Conservation (phyloP, 805 yeast species). For the Kuraishia molischiana region DNA sequence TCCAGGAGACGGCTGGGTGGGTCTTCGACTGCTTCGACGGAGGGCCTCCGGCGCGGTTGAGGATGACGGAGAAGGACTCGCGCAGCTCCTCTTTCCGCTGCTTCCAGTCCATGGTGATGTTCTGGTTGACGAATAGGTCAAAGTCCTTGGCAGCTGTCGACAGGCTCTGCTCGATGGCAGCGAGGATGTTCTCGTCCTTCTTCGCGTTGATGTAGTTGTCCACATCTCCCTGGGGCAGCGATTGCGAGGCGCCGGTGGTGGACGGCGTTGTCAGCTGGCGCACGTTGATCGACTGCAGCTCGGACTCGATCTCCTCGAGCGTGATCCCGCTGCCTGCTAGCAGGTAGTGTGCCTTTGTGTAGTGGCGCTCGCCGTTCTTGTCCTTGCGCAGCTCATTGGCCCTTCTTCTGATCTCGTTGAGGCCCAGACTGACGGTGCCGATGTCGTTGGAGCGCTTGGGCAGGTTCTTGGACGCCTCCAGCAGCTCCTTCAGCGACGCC, state of each 20-base stretch:
- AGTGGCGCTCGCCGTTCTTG: constrained; percentile 25
- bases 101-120: constrained; percentile 77
- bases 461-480: constrained; percentile 68
- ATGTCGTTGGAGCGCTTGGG: constrained; percentile 58
- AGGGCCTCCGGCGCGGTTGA: constrained; percentile 16
- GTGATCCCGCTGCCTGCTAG: constrained; percentile 84
- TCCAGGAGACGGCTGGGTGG: neutral
- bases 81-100: constrained; percentile 65
- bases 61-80: constrained; percentile 54
- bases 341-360: constrained; percentile 76
- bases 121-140: constrained; percentile 64
- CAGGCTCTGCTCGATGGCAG: constrained; percentile 76
- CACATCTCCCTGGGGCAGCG: constrained; percentile 26
- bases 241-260: neutral
- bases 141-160: constrained; percentile 72
- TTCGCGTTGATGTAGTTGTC: constrained; percentile 57
- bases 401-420: constrained; percentile 66
- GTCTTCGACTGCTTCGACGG: neutral
- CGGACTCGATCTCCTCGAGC: constrained; percentile 70
- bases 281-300: constrained; percentile 32
- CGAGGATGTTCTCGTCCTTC: constrained; percentile 73
- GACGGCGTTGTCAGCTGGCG: neutral
- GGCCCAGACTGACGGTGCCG: constrained; percentile 74
- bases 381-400: constrained; percentile 48
- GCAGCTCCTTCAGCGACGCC: constrained; percentile 46